A percentile compares a stretch with the other conserved stretches of the same genome.
phyloP scores from a whole-genome alignment of 192 early-diverging fungal species.

The Geranomyces michiganensis region DNA sequence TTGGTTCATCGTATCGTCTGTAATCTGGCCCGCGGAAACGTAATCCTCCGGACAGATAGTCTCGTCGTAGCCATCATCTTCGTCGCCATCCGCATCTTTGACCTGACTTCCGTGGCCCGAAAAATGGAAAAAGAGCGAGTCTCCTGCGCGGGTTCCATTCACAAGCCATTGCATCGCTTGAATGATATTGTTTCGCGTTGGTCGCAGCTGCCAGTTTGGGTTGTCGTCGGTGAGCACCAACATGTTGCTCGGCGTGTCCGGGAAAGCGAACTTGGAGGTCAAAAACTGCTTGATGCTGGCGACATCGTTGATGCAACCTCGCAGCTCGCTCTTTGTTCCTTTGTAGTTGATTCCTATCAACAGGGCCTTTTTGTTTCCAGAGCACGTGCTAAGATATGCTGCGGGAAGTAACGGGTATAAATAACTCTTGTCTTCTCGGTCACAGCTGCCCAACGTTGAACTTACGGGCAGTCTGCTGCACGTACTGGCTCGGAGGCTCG shows the following conservation, averaged over 20 bases:
- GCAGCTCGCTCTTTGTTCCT: conserved; percentile 56
- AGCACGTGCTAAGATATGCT: conserved; percentile 34
- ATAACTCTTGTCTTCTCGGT: no score
- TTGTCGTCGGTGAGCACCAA: conserved; percentile 74
- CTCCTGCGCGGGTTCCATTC: conserved; percentile 64
- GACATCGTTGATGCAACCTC: conserved; percentile 57
- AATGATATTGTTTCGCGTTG: conserved; percentile 46
- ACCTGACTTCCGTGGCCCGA: conserved; percentile 67
- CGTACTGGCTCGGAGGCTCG: conserved; percentile 26
- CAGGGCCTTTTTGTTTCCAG: conserved; percentile 61
- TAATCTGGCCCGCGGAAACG: conserved; percentile 66
- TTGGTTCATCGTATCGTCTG: conserved; percentile 57
- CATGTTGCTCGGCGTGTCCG: conserved; percentile 53
- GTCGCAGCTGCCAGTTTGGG: conserved; percentile 33
- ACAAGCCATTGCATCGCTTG: conserved; percentile 71
- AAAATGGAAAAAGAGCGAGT: conserved; percentile 81
- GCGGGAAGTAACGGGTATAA: neutral
- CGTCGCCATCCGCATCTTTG: conserved; percentile 53
- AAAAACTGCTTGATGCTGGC: conserved; percentile 64
- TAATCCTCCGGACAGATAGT: conserved; percentile 81
- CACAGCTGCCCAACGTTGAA: no score
- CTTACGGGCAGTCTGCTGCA: conserved; percentile 29
- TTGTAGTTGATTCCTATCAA: conserved; percentile 94
- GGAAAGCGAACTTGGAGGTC: conserved; percentile 57
- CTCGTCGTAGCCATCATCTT: conserved; percentile 49